phyloP scores from a whole-genome alignment of 2,329 filamentous ascomycete genomes.

The Sphaerulina populicola region DNA sequence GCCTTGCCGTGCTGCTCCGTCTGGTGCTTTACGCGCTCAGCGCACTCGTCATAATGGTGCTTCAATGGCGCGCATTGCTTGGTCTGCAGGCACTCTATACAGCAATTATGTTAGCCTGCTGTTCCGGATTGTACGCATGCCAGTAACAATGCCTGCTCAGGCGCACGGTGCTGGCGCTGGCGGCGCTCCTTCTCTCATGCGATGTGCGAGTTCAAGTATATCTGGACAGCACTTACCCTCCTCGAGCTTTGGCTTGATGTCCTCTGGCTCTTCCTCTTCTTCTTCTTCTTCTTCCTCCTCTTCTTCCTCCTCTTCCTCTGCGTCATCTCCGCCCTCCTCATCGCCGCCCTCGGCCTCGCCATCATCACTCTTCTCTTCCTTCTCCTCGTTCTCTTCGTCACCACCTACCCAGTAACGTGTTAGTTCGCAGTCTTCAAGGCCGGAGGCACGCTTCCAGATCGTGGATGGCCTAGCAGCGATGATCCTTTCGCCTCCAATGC shows the following conservation, averaged over 20 bases:
- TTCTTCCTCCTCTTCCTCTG: conserved; percentile 58
- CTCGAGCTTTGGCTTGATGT: conserved; percentile 80
- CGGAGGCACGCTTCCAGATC: conserved; percentile 8
- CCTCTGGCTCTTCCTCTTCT: conserved; percentile 70
- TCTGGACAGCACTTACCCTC: conserved; percentile 60
- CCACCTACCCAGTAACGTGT: conserved; percentile 13
- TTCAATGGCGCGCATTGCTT: conserved; percentile 77
- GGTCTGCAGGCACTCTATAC: conserved; percentile 78
- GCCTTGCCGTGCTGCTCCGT: conserved; percentile 65
- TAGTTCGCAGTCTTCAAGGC: not conserved
- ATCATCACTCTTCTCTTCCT: conserved; percentile 34
- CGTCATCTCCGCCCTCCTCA: conserved; percentile 49
- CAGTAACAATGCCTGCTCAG: not conserved
- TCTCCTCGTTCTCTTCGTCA: conserved; percentile 35
- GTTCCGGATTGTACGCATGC: not conserved
- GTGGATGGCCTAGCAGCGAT: not conserved
- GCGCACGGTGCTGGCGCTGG: not conserved
- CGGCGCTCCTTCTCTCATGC: not conserved
- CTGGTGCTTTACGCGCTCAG: conserved; percentile 75
- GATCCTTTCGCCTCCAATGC: conserved; percentile 7
- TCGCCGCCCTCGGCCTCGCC: conserved; percentile 39
- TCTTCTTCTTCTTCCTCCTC: conserved; percentile 72
- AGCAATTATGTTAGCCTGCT: not conserved
- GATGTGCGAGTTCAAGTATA: not conserved
- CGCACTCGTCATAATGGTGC: conserved; percentile 98